Percentiles rank a stretch among this genome's conserved stretches.
These are phyloP conservation scores for Fremontodendron californicum DNA, from an alignment of 345 rosid species.

Conservation along the genomic window DNA sequence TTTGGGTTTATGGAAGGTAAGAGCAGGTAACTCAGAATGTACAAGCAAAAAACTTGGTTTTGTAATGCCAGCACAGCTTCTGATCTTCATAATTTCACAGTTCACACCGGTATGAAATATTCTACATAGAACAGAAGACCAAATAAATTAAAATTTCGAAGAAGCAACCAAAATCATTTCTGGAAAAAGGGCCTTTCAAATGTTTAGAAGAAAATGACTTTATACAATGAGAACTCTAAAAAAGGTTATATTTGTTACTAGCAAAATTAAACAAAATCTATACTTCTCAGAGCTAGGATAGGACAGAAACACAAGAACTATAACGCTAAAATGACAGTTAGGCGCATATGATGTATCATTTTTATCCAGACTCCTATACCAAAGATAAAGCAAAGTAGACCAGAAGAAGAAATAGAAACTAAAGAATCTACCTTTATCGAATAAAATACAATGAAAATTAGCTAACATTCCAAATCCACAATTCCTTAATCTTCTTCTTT, in stretches of 20 bases:
- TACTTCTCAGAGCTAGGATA: background rate
- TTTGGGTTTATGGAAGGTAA: slow-evolving; percentile 27
- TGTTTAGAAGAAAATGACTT: background rate
- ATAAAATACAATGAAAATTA: background rate
- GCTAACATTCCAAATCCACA: background rate
- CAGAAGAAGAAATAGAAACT: background rate
- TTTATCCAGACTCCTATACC: background rate
- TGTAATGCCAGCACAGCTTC: slow-evolving; percentile 45
- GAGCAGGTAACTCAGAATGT: slow-evolving; percentile 54
- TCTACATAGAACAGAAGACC: slow-evolving; percentile 20
- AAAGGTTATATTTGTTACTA: background rate
- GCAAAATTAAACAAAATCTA: background rate
- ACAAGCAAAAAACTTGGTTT: slow-evolving; percentile 54
- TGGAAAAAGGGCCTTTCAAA: background rate
- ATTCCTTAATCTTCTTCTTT: background rate
- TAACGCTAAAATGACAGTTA: background rate
- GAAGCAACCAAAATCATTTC: background rate
- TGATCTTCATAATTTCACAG: slow-evolving; percentile 44
- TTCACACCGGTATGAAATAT: background rate
- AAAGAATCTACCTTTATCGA: background rate
- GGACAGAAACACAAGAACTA: background rate
- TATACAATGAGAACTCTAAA: background rate
- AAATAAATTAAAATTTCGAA: background rate
- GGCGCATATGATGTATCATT: background rate
- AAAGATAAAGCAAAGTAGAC: background rate